These are phyloP conservation scores for Cercophora sp. DNA, from an alignment of 495 filamentous ascomycete genomes.

Conservation along the genomic window DNA sequence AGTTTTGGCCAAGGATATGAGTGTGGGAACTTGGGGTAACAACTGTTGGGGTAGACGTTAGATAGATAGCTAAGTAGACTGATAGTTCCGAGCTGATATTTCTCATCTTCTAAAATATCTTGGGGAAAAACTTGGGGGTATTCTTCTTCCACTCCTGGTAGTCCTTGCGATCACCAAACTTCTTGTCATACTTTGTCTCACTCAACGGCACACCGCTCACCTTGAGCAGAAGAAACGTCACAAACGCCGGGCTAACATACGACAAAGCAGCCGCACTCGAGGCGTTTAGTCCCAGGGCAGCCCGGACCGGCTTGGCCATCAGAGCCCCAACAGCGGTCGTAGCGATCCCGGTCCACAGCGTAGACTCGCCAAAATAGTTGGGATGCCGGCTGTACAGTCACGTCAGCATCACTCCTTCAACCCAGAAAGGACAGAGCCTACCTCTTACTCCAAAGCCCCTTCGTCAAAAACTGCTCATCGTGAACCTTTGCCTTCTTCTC, in stretches of 20 bases:
- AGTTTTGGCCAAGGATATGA: no score
- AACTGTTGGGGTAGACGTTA: no score
- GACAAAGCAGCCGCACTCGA: constrained; percentile 43
- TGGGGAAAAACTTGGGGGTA: constrained; percentile 62
- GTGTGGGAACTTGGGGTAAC: no score
- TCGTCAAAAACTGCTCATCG: constrained; percentile 57
- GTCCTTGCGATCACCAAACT: constrained; percentile 58
- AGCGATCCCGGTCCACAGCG: constrained; percentile 61
- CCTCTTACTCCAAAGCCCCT: constrained; percentile 53
- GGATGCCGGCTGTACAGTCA: constrained; percentile 48
- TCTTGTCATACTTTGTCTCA: constrained; percentile 62
- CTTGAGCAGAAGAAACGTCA: constrained; percentile 56
- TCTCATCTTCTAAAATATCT: constrained; percentile 52
- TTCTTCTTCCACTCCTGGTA: constrained; percentile 64
- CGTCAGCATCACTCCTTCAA: not conserved
- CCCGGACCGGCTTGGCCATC: constrained; percentile 36
- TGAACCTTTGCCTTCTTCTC: constrained; percentile 57
- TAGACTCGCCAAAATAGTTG: constrained; percentile 65
- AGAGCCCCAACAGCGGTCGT: constrained; percentile 48
- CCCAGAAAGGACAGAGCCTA: constrained; percentile 8
- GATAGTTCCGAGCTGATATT: no score
- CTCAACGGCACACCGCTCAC: constrained; percentile 57
- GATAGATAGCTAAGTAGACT: no score
- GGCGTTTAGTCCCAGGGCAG: constrained; percentile 48
- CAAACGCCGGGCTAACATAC: constrained; percentile 58